A percentile compares a stretch with the other conserved stretches of the same genome.
phyloP scores from a whole-genome alignment of 257 asterid genomes.

The Gardenia jasminoides region DNA sequence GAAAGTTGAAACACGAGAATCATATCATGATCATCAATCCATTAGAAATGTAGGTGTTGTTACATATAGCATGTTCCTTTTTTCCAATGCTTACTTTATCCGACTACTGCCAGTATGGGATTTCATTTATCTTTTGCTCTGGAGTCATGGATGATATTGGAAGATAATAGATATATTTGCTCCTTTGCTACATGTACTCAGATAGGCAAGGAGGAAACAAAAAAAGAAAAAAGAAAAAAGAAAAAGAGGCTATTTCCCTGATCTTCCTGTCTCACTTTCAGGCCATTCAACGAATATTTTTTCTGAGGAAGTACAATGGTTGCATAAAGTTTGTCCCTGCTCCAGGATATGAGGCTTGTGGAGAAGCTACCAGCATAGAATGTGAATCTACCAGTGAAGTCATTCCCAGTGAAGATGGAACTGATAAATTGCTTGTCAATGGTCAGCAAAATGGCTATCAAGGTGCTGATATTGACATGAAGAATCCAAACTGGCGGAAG shows the following conservation, averaged over 20 bases:
- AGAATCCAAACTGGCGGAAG: conserved; percentile 70
- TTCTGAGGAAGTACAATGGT: conserved; percentile 80
- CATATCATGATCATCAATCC: neutral
- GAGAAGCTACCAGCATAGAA: conserved; percentile 59
- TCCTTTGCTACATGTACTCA: neutral
- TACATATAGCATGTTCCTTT: neutral
- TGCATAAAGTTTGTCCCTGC: conserved; percentile 75
- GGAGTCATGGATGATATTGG: neutral
- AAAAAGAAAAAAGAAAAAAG: neutral
- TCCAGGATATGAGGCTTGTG: conserved; percentile 45
- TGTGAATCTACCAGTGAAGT: conserved; percentile 30
- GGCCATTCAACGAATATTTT: conserved; percentile 73
- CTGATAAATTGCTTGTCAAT: conserved; percentile 21
- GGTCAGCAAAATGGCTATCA: conserved; percentile 42
- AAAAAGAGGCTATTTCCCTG: neutral
- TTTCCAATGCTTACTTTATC: neutral
- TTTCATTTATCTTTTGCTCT: neutral
- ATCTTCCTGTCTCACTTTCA: conserved; percentile 22
- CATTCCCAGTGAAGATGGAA: conserved; percentile 26
- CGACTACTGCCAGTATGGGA: neutral
- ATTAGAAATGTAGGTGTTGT: neutral
- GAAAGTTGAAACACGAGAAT: neutral
- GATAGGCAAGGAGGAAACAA: too few relatives aligned
- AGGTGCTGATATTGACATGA: conserved; percentile 63
- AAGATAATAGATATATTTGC: neutral